A percentile compares a stretch with the other conserved stretches of the same genome.
phyloP scores from a whole-genome alignment of 768 basidiomycete species.

The Punctularia strigosozonata region DNA sequence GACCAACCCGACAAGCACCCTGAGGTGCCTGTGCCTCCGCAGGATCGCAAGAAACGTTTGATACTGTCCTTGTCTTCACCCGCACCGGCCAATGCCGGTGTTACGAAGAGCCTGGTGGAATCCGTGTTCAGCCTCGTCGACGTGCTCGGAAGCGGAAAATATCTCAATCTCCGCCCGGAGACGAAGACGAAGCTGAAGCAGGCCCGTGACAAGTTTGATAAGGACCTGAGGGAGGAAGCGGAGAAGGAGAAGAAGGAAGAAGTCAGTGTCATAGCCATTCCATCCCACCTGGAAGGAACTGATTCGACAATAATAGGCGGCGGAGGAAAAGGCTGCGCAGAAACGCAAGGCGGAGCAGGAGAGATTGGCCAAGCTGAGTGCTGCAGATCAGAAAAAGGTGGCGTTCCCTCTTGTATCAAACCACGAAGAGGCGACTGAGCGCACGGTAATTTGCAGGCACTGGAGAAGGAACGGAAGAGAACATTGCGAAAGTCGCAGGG shows the following conservation, averaged over 20 bases:
- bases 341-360: constrained; percentile 70
- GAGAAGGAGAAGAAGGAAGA: constrained; percentile 62
- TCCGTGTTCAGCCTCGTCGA: constrained; percentile 73
- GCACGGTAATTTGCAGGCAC: constrained; percentile 23
- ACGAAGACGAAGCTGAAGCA: constrained; percentile 69
- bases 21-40: constrained; percentile 27
- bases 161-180: constrained; percentile 61
- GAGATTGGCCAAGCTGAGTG: constrained; percentile 55
- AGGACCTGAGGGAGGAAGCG: constrained; percentile 54
- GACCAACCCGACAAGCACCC: constrained; percentile 79
- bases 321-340: constrained; percentile 58
- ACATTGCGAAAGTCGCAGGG: constrained; percentile 57
- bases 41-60: constrained; percentile 58
- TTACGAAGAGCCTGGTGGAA: constrained; percentile 47
- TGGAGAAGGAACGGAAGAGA: constrained; percentile 74
- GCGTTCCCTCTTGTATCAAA: constrained; percentile 1
- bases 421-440: constrained; percentile 4
- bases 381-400: constrained; percentile 79
- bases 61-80: constrained; percentile 56
- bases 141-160: constrained; percentile 32
- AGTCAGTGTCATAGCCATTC: constrained; percentile 22
- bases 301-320: constrained; percentile 19
- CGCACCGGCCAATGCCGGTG: constrained; percentile 30
- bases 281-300: not conserved
- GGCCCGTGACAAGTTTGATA: constrained; percentile 60